Conservation (phyloP, 257 asterid species). For the Solanum lycopersicoides region DNA sequence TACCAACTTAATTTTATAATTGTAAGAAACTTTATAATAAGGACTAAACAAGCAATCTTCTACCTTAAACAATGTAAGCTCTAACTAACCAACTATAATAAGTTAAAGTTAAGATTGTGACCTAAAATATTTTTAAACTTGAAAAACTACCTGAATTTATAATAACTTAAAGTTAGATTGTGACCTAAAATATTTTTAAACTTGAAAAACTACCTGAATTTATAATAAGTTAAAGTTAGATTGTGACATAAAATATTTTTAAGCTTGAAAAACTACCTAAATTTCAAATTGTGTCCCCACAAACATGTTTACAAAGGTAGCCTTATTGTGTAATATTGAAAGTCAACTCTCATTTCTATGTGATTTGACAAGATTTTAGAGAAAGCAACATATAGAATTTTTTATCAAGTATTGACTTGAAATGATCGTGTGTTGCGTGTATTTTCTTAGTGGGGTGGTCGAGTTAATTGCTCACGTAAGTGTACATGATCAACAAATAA, state of each 20-base stretch:
- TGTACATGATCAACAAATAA: background rate
- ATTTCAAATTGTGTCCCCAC: background rate
- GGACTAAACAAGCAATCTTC: background rate
- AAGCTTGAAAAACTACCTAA: background rate
- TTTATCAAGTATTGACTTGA: background rate
- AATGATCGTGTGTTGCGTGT: background rate
- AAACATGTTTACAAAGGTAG: background rate
- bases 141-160: no score
- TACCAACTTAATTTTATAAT: background rate
- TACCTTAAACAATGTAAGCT: background rate
- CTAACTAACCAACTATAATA: background rate
- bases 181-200: background rate
- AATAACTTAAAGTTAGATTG: no score
- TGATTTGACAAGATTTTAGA: background rate
- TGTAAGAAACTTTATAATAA: background rate
- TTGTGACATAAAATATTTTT: background rate
- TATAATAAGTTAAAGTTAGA: background rate
- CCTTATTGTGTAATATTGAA: background rate
- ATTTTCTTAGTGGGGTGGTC: background rate
- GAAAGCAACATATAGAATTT: background rate
- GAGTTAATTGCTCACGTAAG: background rate
- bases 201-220: background rate
- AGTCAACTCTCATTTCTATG: background rate
- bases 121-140: no score
- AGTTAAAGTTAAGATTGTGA: background rate